phyloP scores from a whole-genome alignment of 495 filamentous ascomycete species.

The Penicillium salamii region DNA sequence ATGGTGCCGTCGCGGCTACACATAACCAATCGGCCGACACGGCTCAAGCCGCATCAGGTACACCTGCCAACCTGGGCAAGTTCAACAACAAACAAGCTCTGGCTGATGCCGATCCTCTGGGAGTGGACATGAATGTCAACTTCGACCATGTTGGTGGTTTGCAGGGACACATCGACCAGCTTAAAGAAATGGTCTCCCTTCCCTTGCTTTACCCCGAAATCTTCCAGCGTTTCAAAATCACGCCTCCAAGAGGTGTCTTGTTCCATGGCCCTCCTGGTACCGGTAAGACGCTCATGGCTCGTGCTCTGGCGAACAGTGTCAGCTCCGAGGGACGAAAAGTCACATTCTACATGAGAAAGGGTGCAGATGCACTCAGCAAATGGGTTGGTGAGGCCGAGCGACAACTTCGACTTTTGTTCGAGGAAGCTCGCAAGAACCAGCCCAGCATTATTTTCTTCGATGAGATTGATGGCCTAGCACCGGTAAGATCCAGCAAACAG shows the following conservation, averaged over 20 bases:
- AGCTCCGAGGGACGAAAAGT: conserved; percentile 82
- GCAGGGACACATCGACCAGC: conserved; percentile 86
- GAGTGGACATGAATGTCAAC: conserved; percentile 84
- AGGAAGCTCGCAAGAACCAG: conserved; percentile 91
- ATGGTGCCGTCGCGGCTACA: conserved; percentile 44
- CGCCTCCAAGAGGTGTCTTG: conserved; percentile 87
- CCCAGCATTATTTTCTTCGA: conserved; percentile 99
- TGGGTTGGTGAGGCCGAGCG: conserved; percentile 98
- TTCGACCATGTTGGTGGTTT: conserved; percentile 92
- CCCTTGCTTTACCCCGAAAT: conserved; percentile 93
- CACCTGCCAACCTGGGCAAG: conserved; percentile 84
- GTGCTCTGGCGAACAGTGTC: conserved; percentile 82
- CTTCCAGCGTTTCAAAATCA: conserved; percentile 87
- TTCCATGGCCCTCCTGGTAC: conserved; percentile 98
- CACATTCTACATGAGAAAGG: conserved; percentile 98
- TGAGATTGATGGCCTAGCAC: conserved; percentile 94
- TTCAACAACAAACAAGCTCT: conserved; percentile 76
- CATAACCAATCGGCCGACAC: conserved; percentile 66
- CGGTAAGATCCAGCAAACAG: conserved; percentile 93
- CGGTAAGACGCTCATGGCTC: conserved; percentile 92
- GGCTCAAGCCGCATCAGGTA: conserved; percentile 58
- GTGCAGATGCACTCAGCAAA: conserved; percentile 93
- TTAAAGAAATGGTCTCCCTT: conserved; percentile 97
- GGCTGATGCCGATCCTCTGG: conserved; percentile 90
- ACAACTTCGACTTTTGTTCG: conserved; percentile 88